These are phyloP conservation scores for Talaromyces sp. DNA, from an alignment of 2,329 filamentous ascomycete species.

Conservation along the genomic window DNA sequence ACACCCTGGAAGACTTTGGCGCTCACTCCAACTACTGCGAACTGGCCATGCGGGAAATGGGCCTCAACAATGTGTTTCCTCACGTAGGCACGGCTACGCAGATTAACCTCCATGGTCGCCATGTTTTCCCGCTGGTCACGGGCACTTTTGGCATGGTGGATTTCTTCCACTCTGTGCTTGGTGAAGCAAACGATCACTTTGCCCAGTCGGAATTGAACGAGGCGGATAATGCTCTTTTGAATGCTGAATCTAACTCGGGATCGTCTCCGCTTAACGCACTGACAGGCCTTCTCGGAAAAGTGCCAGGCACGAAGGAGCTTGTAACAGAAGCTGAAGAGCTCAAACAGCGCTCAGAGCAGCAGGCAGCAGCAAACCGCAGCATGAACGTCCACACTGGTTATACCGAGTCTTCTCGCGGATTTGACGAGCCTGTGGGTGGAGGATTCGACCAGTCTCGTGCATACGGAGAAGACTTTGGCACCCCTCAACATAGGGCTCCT, in stretches of 20 bases:
- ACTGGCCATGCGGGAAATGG: conserved; percentile 68
- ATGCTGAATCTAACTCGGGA: conserved; percentile 53
- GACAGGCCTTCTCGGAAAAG: conserved; percentile 66
- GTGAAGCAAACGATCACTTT: conserved; percentile 77
- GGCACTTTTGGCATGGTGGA: conserved; percentile 73
- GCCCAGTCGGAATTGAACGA: conserved; percentile 81
- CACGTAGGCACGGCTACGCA: conserved; percentile 65
- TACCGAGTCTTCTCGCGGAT: conserved; percentile 13
- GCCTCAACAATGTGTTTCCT: conserved; percentile 63
- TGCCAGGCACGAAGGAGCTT: conserved; percentile 68
- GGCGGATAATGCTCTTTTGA: conserved; percentile 68
- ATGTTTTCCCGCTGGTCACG: conserved; percentile 70
- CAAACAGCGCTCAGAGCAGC: conserved; percentile 56
- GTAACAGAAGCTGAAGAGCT: conserved; percentile 62
- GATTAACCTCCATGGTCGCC: conserved; percentile 60
- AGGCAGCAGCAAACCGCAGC: conserved; percentile 55
- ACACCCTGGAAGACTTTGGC: conserved; percentile 73
- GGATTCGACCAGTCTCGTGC: conserved; percentile 9
- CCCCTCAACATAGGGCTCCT: conserved; percentile 18
- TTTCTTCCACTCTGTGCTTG: conserved; percentile 72
- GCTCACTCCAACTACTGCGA: conserved; percentile 83
- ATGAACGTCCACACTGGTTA: conserved; percentile 25
- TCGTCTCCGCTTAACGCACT: conserved; percentile 53
- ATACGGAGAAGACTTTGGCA: conserved; percentile 4
- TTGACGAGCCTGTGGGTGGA: conserved; percentile 17